A percentile compares a stretch with the other conserved stretches of the same genome.
These are phyloP conservation scores for Brettanomyces bruxellensis DNA, from an alignment of 805 yeast genomes.

Conservation along the genomic window DNA sequence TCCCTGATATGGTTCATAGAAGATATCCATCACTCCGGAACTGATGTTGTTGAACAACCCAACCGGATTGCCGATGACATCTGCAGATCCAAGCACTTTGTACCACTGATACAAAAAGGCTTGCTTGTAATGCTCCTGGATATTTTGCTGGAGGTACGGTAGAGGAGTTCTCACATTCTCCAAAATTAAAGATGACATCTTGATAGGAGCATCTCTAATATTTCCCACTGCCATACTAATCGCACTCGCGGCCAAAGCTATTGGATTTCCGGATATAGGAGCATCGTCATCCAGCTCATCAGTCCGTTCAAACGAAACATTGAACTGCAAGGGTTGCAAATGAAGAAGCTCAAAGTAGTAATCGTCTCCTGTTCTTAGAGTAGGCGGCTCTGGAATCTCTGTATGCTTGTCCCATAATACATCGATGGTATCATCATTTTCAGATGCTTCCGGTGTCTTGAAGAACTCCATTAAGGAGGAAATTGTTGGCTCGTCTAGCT, in stretches of 20 bases:
- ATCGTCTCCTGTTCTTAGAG: slow-evolving; percentile 47
- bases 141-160: slow-evolving; percentile 58
- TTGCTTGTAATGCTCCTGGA: slow-evolving; percentile 83
- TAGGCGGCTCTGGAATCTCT: slow-evolving; percentile 64
- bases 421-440: slow-evolving; percentile 38
- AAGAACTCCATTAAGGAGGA: slow-evolving; percentile 74
- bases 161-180: slow-evolving; percentile 86
- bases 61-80: slow-evolving; percentile 93
- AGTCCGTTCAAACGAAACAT: slow-evolving; percentile 84
- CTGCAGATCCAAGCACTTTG: slow-evolving; percentile 92
- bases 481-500: slow-evolving; percentile 88
- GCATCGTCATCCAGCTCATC: slow-evolving; percentile 43
- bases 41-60: slow-evolving; percentile 89
- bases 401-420: slow-evolving; percentile 51
- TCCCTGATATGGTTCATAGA: slow-evolving; percentile 96
- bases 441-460: slow-evolving; percentile 74
- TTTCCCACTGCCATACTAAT: slow-evolving; percentile 96
- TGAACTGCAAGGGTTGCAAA: slow-evolving; percentile 83
- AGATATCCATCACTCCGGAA: slow-evolving; percentile 92
- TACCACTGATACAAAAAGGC: slow-evolving; percentile 88
- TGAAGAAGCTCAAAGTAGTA: slow-evolving; percentile 88
- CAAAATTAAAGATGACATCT: slow-evolving; percentile 75
- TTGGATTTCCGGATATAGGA: slow-evolving; percentile 47
- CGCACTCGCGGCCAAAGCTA: slow-evolving; percentile 73
- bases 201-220: slow-evolving; percentile 92